These are phyloP conservation scores for Colletotrichum graminicola DNA, from an alignment of 2,329 filamentous ascomycete species.

Conservation along the genomic window DNA sequence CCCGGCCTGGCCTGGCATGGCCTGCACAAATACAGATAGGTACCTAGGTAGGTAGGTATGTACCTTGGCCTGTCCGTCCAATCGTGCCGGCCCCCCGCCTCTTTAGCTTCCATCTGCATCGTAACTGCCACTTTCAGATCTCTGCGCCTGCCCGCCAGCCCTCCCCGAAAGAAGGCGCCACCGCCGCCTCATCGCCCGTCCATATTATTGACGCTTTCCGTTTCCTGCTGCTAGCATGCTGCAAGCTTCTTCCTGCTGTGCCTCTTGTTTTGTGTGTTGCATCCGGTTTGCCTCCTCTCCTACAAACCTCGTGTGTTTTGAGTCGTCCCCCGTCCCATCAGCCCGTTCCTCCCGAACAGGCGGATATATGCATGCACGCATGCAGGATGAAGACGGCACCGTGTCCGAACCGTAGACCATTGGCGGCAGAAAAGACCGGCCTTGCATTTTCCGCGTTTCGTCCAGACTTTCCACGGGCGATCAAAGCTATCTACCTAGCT, in stretches of 20 bases:
- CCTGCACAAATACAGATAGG: background rate
- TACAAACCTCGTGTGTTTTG: conserved; percentile 22
- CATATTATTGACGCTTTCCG: conserved; percentile 1
- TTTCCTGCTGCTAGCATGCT: background rate
- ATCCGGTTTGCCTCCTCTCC: conserved; percentile 15
- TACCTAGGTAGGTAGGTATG: background rate
- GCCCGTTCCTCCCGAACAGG: conserved; percentile 7
- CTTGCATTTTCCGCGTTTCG: conserved; percentile 38
- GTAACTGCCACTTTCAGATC: conserved; percentile 15
- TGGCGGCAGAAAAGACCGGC: conserved; percentile 25
- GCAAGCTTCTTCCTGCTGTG: background rate
- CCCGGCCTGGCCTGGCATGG: conserved; percentile 3
- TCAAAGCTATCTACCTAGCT: background rate
- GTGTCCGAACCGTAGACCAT: conserved; percentile 21
- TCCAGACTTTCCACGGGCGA: conserved; percentile 22
- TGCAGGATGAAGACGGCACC: conserved; percentile 18
- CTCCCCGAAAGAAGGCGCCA: background rate
- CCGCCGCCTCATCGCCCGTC: conserved; percentile 20
- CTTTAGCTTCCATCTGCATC: conserved; percentile 10
- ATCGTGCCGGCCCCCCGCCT: background rate
- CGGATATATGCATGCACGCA: background rate
- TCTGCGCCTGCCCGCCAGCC: background rate
- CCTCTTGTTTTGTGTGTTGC: conserved; percentile 8
- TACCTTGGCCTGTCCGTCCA: background rate
- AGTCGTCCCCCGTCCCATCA: conserved; percentile 11